Percentiles rank a stretch among this genome's conserved stretches.
phyloP scores from a whole-genome alignment of 192 early-diverging fungal species.

The Entomortierella lignicola region DNA sequence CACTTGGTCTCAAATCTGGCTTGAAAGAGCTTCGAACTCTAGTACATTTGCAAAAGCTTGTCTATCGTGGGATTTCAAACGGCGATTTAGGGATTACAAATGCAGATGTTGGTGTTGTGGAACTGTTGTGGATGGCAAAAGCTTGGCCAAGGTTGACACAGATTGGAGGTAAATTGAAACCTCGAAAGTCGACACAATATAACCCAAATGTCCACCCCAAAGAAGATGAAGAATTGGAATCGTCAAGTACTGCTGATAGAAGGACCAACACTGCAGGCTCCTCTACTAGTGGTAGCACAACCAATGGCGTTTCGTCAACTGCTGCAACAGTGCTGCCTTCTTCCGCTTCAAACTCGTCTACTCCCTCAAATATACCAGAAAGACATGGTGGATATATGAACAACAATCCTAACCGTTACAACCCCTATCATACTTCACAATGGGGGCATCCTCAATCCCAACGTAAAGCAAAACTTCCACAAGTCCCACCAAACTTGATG shows the following conservation, averaged over 20 bases:
- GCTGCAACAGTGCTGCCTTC: neutral
- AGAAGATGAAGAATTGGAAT: neutral
- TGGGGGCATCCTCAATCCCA: too few species aligned
- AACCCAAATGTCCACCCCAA: slow-evolving; percentile 10
- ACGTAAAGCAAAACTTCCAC: neutral
- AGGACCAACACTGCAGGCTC: neutral
- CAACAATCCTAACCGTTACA: too few species aligned
- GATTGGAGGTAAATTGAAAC: slow-evolving; percentile 30
- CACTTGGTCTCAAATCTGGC: slow-evolving; percentile 11
- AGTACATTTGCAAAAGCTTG: slow-evolving; percentile 9
- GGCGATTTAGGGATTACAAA: slow-evolving; percentile 12
- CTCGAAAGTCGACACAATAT: slow-evolving; percentile 3
- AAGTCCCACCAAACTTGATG: slow-evolving; percentile 14
- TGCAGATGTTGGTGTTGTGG: slow-evolving; percentile 27
- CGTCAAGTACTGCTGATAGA: neutral
- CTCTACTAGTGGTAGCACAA: neutral
- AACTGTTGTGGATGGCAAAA: slow-evolving; percentile 38
- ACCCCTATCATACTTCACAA: too few species aligned
- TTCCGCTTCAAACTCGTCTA: too few species aligned
- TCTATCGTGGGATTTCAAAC: slow-evolving; percentile 11
- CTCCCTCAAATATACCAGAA: neutral
- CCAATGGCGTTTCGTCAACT: neutral
- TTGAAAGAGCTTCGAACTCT: slow-evolving; percentile 20
- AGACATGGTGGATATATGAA: too few species aligned
- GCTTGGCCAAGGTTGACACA: slow-evolving; percentile 29